These are phyloP conservation scores for Phanerodontia chrysosporium DNA, from an alignment of 768 basidiomycete genomes.

Conservation along the genomic window DNA sequence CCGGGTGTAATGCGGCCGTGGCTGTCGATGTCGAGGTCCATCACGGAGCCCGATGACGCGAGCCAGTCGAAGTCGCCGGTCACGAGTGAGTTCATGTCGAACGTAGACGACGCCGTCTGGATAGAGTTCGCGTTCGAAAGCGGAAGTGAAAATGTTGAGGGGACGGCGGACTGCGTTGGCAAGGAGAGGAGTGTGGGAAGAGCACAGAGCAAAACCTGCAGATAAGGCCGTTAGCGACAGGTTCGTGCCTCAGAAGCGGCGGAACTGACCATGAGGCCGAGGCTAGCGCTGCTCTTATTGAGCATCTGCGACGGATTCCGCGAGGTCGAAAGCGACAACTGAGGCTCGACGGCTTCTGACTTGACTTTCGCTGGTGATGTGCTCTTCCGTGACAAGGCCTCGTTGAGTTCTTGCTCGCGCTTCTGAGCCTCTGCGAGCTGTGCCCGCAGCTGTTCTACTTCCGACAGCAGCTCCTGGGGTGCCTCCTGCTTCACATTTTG, in stretches of 20 bases:
- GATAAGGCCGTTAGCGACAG: not conserved
- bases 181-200: constrained; percentile 71
- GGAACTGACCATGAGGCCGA: constrained; percentile 64
- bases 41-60: constrained; percentile 18
- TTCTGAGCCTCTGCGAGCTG: constrained; percentile 61
- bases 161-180: constrained; percentile 48
- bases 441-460: constrained; percentile 62
- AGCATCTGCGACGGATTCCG: constrained; percentile 34
- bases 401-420: constrained; percentile 63
- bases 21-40: constrained; percentile 29
- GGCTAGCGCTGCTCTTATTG: constrained; percentile 58
- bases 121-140: constrained; percentile 32
- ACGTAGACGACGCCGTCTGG: constrained; percentile 37
- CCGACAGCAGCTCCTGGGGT: constrained; percentile 43
- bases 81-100: constrained; percentile 29
- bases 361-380: constrained; percentile 36
- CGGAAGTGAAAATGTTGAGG: constrained; percentile 54
- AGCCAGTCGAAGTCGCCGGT: constrained; percentile 45
- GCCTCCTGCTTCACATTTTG: constrained; percentile 31
- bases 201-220: constrained; percentile 71
- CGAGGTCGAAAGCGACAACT: constrained; percentile 36
- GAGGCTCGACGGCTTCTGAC: constrained; percentile 53
- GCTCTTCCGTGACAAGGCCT: constrained; percentile 47
- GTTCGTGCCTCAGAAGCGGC: constrained; percentile 1
- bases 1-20: constrained; percentile 29